Evolutionary conservation across 2,329 filamentous ascomycete species (phyloP).

Genomic region (Claviceps citrina): DNA sequence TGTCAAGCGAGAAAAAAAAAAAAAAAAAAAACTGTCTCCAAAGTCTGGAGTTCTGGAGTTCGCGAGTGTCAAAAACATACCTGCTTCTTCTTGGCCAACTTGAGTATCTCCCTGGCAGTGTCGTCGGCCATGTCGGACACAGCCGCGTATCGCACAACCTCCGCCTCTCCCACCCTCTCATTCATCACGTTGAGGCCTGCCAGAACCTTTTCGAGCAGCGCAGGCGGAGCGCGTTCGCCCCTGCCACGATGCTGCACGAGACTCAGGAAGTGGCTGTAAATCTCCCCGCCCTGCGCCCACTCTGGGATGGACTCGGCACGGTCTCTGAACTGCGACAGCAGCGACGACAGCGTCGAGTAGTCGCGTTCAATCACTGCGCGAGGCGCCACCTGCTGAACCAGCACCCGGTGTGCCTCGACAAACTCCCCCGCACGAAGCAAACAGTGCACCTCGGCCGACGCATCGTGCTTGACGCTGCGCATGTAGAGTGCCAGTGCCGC

Average conservation of each 20-base stretch:
- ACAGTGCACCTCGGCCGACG: slow-evolving; percentile 58
- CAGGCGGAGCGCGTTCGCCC: slow-evolving; percentile 24
- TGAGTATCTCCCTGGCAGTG: slow-evolving; percentile 51
- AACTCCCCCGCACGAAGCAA: slow-evolving; percentile 64
- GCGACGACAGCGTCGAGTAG: slow-evolving; percentile 49
- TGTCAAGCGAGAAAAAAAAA: neutral
- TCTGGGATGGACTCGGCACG: slow-evolving; percentile 47
- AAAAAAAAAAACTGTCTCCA: too few relatives aligned
- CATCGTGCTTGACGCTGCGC: slow-evolving; percentile 54
- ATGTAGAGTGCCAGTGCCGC: slow-evolving; percentile 73
- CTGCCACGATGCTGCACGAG: slow-evolving; percentile 31
- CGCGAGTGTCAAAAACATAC: too few relatives aligned
- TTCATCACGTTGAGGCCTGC: slow-evolving; percentile 40
- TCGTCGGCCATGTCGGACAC: slow-evolving; percentile 68
- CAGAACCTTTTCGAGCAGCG: slow-evolving; percentile 40
- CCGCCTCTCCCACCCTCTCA: slow-evolving; percentile 24
- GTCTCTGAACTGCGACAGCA: slow-evolving; percentile 58
- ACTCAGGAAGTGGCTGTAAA: slow-evolving; percentile 52
- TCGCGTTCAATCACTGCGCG: slow-evolving; percentile 69
- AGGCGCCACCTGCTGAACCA: slow-evolving; percentile 69
- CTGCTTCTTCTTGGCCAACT: slow-evolving; percentile 37
- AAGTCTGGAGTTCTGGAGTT: too few relatives aligned
- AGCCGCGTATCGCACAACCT: slow-evolving; percentile 49
- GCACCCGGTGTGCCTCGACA: slow-evolving; percentile 69
- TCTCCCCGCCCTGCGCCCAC: slow-evolving; percentile 66